These are phyloP conservation scores for Hymenochaete sp. DNA, from an alignment of 1,284 basidiomycete genomes.

Conservation along the genomic window DNA sequence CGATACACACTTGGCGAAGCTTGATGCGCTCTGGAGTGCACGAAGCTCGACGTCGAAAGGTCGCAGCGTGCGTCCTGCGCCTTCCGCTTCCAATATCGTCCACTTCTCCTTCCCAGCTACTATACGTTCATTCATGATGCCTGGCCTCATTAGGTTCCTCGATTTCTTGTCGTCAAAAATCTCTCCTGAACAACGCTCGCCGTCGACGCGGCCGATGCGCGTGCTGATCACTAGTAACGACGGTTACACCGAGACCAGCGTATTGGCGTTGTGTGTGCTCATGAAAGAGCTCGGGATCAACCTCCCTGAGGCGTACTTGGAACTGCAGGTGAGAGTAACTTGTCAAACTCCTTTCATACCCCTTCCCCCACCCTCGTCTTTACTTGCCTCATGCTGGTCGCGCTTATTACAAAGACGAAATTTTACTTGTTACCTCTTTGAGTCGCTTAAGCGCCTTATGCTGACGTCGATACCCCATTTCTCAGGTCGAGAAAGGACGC, in stretches of 20 bases:
- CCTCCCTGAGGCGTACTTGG: conserved; percentile 85
- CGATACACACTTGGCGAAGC: conserved; percentile 57
- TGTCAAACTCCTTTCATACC: too few species aligned
- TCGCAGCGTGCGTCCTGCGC: conserved; percentile 46
- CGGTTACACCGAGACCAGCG: conserved; percentile 85
- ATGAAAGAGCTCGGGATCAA: conserved; percentile 70
- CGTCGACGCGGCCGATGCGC: conserved; percentile 50
- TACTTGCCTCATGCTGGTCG: too few species aligned
- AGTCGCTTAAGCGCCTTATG: background rate
- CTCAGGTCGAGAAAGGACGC: conserved; percentile 53
- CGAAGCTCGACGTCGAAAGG: background rate
- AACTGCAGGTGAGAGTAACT: conserved; percentile 57
- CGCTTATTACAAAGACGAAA: too few species aligned
- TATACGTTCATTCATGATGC: conserved; percentile 17
- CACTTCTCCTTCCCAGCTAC: conserved; percentile 31
- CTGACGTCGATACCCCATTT: conserved; percentile 1
- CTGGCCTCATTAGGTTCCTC: conserved; percentile 17
- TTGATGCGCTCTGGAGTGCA: conserved; percentile 56
- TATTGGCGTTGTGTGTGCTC: conserved; percentile 80
- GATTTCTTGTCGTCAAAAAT: conserved; percentile 21
- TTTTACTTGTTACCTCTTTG: too few species aligned
- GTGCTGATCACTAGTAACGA: conserved; percentile 70
- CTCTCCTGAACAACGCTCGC: conserved; percentile 16
- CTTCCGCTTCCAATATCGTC: conserved; percentile 61
- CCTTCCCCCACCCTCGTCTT: too few species aligned